phyloP scores from a whole-genome alignment of 768 basidiomycete genomes.

The Suillus alpinus region DNA sequence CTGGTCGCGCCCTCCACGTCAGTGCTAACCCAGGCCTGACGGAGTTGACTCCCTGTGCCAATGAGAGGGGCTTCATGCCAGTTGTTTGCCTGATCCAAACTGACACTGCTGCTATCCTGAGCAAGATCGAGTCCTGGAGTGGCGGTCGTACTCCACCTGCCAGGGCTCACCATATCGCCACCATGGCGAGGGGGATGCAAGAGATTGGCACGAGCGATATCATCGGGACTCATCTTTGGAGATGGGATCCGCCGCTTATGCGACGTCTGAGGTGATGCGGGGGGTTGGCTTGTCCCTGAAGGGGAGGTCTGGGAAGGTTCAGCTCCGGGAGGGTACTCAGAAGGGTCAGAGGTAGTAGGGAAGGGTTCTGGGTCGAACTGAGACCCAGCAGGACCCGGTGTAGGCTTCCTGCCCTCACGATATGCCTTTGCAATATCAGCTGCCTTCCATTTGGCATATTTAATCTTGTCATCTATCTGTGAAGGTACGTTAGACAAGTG shows the following conservation, averaged over 20 bases:
- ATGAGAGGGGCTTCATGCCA: conserved; percentile 29
- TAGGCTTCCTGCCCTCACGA: conserved; percentile 86
- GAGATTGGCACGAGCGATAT: conserved; percentile 28
- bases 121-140: conserved; percentile 57
- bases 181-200: conserved; percentile 24
- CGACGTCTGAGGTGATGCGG: conserved; percentile 5
- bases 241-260: conserved; percentile 32
- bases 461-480: conserved; percentile 83
- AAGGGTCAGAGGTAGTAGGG: conserved; percentile 9
- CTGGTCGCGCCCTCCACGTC: conserved; percentile 37
- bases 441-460: conserved; percentile 97
- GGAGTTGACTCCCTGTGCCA: conserved; percentile 20
- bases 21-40: conserved; percentile 39
- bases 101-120: conserved; percentile 13
- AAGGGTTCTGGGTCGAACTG: conserved; percentile 22
- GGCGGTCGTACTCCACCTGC: conserved; percentile 72
- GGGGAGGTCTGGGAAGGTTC: conserved; percentile 26
- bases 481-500: conserved; percentile 1
- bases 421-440: conserved; percentile 92
- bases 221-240: conserved; percentile 26
- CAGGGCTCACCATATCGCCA: conserved; percentile 44
- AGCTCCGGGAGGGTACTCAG: conserved; percentile 15
- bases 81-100: conserved; percentile 20
- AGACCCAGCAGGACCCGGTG: conserved; percentile 70
- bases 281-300: conserved; percentile 22